Evolutionary conservation across 1,139 yeast species (phyloP).

Genomic region (Scheffersomyces titani): DNA sequence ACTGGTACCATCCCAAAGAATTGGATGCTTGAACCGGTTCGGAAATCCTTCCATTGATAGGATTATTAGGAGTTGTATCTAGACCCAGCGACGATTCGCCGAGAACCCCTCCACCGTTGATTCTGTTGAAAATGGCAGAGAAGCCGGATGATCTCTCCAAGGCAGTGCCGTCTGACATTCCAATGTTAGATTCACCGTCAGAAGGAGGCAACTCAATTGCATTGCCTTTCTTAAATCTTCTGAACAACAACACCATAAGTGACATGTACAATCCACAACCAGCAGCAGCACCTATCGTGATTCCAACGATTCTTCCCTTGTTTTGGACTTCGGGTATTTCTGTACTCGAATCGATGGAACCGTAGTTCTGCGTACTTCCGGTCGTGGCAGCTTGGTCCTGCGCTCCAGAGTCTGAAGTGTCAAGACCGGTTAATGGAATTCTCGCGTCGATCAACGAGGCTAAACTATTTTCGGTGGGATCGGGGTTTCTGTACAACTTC

Average conservation of each 20-base stretch:
- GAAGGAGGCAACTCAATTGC: slow-evolving; percentile 44
- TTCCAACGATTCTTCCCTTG: slow-evolving; percentile 53
- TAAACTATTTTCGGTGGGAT: slow-evolving; percentile 46
- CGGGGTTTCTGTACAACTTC: slow-evolving; percentile 50
- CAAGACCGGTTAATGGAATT: slow-evolving; percentile 61
- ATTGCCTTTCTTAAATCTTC: slow-evolving; percentile 37
- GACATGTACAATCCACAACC: slow-evolving; percentile 63
- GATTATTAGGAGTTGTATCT: slow-evolving; percentile 6
- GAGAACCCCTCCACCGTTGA: slow-evolving; percentile 19
- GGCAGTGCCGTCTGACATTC: slow-evolving; percentile 20
- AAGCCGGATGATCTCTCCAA: slow-evolving; percentile 22
- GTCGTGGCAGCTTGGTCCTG: slow-evolving; percentile 2
- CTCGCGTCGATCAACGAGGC: slow-evolving; percentile 62
- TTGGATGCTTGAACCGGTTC: slow-evolving; percentile 49
- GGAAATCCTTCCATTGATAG: slow-evolving; percentile 31
- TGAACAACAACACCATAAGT: slow-evolving; percentile 48
- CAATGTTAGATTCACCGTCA: slow-evolving; percentile 43
- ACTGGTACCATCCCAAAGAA: slow-evolving; percentile 47
- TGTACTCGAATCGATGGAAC: slow-evolving; percentile 40
- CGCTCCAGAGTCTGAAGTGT: slow-evolving; percentile 18
- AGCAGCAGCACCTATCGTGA: slow-evolving; percentile 66
- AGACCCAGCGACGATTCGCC: slow-evolving; percentile 11
- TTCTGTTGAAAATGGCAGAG: slow-evolving; percentile 35
- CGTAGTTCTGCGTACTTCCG: slow-evolving; percentile 26
- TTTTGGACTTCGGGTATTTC: slow-evolving; percentile 16